phyloP scores from a whole-genome alignment of 2,329 filamentous ascomycete genomes.

The Cryphonectria radicalis region DNA sequence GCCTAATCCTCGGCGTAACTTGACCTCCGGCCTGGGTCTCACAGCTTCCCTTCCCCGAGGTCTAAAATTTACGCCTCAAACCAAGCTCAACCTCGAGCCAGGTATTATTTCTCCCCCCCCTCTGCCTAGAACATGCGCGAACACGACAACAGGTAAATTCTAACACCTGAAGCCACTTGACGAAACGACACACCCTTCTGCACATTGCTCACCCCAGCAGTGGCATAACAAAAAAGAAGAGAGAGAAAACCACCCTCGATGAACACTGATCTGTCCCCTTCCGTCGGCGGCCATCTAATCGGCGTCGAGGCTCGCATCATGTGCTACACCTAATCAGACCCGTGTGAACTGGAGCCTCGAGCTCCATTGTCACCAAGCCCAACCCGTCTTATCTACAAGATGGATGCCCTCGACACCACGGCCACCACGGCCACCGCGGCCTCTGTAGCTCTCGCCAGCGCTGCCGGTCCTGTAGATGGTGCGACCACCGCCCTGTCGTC shows the following conservation, averaged over 20 bases:
- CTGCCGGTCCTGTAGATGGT: conserved; percentile 36
- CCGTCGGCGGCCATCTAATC: conserved; percentile 26
- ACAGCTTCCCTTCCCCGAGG: neutral
- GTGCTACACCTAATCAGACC: conserved; percentile 28
- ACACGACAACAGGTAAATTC: neutral
- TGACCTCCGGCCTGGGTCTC: conserved; percentile 1
- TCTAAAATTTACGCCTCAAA: conserved; percentile 4
- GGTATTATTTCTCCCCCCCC: neutral
- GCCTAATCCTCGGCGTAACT: conserved; percentile 10
- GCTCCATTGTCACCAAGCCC: conserved; percentile 1
- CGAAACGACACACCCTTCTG: neutral
- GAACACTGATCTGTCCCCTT: conserved; percentile 11
- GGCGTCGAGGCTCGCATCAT: conserved; percentile 30
- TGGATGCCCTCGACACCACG: conserved; percentile 28
- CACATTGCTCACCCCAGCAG: neutral
- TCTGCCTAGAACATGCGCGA: neutral
- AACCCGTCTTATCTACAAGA: conserved; percentile 7
- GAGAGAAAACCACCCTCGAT: conserved; percentile 4
- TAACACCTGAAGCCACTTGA: neutral
- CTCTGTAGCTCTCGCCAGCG: conserved; percentile 17
- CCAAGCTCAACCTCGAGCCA: neutral
- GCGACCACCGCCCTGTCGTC: conserved; percentile 41
- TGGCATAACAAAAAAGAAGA: neutral
- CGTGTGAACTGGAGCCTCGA: conserved; percentile 16
- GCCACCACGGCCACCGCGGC: conserved; percentile 19